Percentiles rank a stretch among this genome's conserved stretches.
phyloP scores from a whole-genome alignment of 1,284 basidiomycete species.

The Crepidotus sp. region DNA sequence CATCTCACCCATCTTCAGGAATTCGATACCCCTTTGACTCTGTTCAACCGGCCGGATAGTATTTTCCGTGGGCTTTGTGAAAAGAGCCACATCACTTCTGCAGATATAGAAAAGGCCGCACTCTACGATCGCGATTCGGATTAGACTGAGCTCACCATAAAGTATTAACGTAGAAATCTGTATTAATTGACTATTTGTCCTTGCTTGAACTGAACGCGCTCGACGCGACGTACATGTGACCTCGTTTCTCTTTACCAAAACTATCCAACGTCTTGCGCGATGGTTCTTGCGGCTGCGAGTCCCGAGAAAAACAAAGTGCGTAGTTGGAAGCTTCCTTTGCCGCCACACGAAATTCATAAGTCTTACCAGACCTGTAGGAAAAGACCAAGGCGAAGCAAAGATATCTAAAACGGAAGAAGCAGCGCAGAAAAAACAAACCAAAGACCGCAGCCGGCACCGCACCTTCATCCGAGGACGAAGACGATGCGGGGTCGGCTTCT shows the following conservation, averaged over 20 bases:
- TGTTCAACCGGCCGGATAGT: conserved; percentile 46
- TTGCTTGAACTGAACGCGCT: background rate
- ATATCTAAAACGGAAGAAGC: conserved; percentile 60
- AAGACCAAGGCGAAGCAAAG: conserved; percentile 55
- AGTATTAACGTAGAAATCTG: too few species aligned
- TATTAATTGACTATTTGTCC: background rate
- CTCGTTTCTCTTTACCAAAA: background rate
- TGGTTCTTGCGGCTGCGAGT: conserved; percentile 2
- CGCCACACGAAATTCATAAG: conserved; percentile 8
- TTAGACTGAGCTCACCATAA: too few species aligned
- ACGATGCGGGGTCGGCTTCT: conserved; percentile 14
- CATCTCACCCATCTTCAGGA: conserved; percentile 32
- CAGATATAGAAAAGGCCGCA: conserved; percentile 35
- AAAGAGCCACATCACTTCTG: conserved; percentile 43
- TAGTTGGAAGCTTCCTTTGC: background rate
- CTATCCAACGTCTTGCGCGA: background rate
- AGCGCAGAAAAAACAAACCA: conserved; percentile 46
- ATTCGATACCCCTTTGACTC: conserved; percentile 57
- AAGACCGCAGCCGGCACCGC: conserved; percentile 25
- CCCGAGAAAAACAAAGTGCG: conserved; percentile 11
- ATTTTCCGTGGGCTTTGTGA: conserved; percentile 67
- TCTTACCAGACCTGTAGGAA: conserved; percentile 22
- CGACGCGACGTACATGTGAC: background rate
- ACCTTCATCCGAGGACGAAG: conserved; percentile 17
- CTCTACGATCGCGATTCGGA: conserved; percentile 10